phyloP scores from a whole-genome alignment of 306 rosid species.

The Lagenaria siceraria region DNA sequence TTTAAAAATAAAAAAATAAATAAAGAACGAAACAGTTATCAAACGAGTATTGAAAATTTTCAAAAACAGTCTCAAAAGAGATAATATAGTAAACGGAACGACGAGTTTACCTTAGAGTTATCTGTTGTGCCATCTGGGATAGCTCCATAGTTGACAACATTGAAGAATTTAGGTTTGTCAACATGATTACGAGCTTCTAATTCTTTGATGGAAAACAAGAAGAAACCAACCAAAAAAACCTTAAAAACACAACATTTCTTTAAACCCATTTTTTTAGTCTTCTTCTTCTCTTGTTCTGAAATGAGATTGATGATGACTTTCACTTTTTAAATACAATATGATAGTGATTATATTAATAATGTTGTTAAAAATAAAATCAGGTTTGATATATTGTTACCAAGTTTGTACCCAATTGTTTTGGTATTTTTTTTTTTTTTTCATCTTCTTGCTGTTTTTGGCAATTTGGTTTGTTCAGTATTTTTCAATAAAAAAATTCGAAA shows the following conservation, averaged over 20 bases:
- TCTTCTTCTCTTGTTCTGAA: not conserved
- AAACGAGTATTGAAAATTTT: not conserved
- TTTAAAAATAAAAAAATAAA: not conserved
- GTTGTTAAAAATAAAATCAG: not conserved
- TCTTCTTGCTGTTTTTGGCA: not conserved
- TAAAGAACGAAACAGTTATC: not conserved
- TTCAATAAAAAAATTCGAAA: no score
- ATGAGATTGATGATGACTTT: not conserved
- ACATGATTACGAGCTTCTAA: not conserved
- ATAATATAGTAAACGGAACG: not conserved
- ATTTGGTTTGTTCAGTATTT: not conserved
- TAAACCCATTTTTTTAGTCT: conserved; percentile 6
- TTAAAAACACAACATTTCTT: not conserved
- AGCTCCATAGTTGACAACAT: conserved; percentile 21
- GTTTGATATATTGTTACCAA: not conserved
- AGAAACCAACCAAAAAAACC: not conserved
- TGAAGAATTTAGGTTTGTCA: conserved; percentile 6
- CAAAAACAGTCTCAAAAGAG: no score
- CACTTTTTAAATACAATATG: no score
- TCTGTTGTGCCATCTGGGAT: conserved; percentile 16
- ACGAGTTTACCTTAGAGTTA: conserved; percentile 14
- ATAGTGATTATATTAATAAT: not conserved
- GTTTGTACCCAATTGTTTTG: not conserved
- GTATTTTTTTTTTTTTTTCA: not conserved
- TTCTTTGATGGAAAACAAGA: conserved; percentile 3